Evolutionary conservation across 192 early-diverging fungal genomes (phyloP).

Genomic region (Rhizophagus prolifer): DNA sequence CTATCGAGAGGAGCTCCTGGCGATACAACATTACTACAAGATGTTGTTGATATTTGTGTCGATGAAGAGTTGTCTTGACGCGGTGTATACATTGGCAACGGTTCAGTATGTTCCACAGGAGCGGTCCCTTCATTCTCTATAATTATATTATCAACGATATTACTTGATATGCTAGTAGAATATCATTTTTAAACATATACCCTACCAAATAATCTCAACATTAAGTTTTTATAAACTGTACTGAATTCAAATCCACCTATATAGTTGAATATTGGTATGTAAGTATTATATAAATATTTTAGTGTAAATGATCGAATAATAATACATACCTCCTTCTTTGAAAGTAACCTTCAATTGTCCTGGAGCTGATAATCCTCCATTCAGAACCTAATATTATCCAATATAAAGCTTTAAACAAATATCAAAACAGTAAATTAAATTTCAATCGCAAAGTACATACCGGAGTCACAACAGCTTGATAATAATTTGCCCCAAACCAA

Average conservation of each 20-base stretch:
- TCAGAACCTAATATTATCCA: constrained; percentile 32
- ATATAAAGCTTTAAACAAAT: neutral
- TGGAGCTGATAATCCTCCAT: constrained; percentile 45
- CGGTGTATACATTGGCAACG: constrained; percentile 38
- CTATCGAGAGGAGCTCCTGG: neutral
- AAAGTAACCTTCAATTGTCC: constrained; percentile 50
- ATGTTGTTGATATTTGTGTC: neutral
- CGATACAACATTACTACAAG: neutral
- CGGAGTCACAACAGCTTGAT: constrained; percentile 40
- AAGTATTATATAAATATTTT: neutral
- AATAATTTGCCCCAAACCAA: constrained; percentile 57
- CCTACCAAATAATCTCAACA: constrained; percentile 41
- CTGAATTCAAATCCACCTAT: constrained; percentile 53
- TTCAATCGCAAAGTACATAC: constrained; percentile 31
- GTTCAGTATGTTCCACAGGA: constrained; percentile 33
- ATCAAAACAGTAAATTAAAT: neutral
- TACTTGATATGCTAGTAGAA: neutral
- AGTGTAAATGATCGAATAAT: neutral
- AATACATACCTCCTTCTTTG: constrained; percentile 46
- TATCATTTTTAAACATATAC: neutral
- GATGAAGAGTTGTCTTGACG: constrained; percentile 10
- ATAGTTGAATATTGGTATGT: neutral
- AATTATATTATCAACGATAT: constrained; percentile 18
- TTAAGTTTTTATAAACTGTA: constrained; percentile 31
- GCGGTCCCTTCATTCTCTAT: constrained; percentile 31